A percentile compares a stretch with the other conserved stretches of the same genome.
phyloP scores from a whole-genome alignment of 345 rosid species.

The Dovyalis caffra region DNA sequence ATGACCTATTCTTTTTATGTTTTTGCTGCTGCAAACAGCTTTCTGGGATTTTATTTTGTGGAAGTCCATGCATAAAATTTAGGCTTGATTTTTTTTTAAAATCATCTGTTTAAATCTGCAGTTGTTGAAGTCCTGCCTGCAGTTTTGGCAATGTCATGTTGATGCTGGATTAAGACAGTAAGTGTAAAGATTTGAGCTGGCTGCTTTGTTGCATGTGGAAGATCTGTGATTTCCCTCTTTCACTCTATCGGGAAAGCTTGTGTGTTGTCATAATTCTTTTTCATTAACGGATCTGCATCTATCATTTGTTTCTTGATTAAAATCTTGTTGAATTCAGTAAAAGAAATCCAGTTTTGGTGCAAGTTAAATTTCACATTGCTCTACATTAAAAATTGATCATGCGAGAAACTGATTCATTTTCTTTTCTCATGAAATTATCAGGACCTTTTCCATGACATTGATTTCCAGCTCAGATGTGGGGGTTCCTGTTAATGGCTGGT shows the following conservation, averaged over 20 bases:
- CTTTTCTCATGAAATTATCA: too few relatives aligned
- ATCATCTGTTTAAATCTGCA: constrained; percentile 1
- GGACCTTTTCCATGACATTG: background rate
- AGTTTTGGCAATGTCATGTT: too few relatives aligned
- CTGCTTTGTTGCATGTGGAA: background rate
- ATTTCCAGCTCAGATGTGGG: background rate
- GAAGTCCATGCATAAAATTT: background rate
- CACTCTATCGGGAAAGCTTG: background rate
- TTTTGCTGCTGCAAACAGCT: too few relatives aligned
- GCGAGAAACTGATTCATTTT: too few relatives aligned
- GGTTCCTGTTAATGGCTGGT: background rate
- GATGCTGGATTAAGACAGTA: constrained; percentile 5
- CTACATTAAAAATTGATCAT: too few relatives aligned
- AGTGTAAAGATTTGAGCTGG: constrained; percentile 7
- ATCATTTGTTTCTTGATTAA: too few relatives aligned
- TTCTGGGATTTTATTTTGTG: too few relatives aligned
- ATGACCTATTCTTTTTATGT: too few relatives aligned
- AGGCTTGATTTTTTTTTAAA: background rate
- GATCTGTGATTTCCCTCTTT: background rate
- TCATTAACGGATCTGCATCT: background rate
- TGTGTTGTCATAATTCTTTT: background rate
- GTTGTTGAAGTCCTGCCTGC: background rate
- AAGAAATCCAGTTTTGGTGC: too few relatives aligned
- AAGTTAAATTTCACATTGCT: too few relatives aligned
- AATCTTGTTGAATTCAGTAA: too few relatives aligned